phyloP scores from a whole-genome alignment of 2,329 filamentous ascomycete genomes.

The Arthrobotrys megalospora region DNA sequence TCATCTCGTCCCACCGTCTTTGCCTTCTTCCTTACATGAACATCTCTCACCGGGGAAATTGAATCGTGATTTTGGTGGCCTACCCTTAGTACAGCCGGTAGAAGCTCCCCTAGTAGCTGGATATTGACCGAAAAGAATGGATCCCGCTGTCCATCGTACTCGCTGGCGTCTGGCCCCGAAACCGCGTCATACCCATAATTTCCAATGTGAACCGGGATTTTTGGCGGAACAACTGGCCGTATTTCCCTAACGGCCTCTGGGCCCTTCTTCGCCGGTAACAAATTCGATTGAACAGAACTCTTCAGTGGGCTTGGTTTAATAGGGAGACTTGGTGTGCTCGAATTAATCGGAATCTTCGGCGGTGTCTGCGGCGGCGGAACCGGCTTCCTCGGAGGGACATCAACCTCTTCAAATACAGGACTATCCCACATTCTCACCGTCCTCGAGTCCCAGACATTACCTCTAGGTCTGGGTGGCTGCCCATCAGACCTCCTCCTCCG shows the following conservation, averaged over 20 bases:
- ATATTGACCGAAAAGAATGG: not conserved
- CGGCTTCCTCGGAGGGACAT: not conserved
- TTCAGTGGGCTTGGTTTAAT: not conserved
- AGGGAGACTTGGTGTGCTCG: not conserved
- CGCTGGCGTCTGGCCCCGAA: not conserved
- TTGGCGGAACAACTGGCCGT: conserved; percentile 17
- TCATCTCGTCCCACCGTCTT: not conserved
- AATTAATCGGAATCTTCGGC: conserved; percentile 24
- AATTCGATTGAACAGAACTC: not conserved
- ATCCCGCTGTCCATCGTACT: not conserved
- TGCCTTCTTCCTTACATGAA: not conserved
- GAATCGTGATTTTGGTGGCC: not conserved
- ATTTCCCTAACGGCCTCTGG: not conserved
- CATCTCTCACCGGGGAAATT: not conserved
- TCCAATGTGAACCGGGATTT: conserved; percentile 12
- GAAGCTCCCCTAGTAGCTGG: not conserved
- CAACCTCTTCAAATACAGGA: not conserved
- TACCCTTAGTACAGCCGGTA: not conserved
- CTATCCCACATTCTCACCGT: not conserved
- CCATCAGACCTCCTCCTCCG: conserved; percentile 3
- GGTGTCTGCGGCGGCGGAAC: not conserved
- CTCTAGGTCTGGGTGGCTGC: not conserved
- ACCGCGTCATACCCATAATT: conserved; percentile 10
- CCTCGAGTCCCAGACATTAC: not conserved
- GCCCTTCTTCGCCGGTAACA: not conserved